Evolutionary conservation across 257 asterid species (phyloP).

Genomic region (Nicotiana obtusifolia): DNA sequence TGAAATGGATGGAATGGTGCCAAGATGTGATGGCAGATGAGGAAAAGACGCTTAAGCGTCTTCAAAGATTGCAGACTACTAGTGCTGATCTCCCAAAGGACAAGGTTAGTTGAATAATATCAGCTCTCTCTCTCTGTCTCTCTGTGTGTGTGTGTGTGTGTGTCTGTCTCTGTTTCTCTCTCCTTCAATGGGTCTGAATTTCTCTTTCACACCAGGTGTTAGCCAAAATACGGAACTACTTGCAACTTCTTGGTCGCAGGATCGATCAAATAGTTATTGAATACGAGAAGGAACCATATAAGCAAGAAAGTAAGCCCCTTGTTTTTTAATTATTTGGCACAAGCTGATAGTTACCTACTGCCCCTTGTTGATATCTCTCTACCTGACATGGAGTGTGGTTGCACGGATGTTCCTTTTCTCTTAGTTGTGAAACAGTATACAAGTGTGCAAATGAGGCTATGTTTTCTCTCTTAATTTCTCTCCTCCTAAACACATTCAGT

Average conservation of each 20-base stretch:
- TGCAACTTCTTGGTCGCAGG: slow-evolving; percentile 95
- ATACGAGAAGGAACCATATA: slow-evolving; percentile 60
- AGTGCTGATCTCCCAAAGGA: slow-evolving; percentile 94
- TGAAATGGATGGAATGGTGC: slow-evolving; percentile 99
- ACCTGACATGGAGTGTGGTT: slow-evolving; percentile 8
- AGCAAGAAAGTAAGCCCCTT: slow-evolving; percentile 74
- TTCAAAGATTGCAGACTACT: slow-evolving; percentile 76
- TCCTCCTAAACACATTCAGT: not conserved
- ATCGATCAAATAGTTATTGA: slow-evolving; percentile 78
- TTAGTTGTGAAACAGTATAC: not conserved
- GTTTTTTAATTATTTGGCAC: not conserved
- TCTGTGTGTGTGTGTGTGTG: too few species aligned
- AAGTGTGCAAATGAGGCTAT: not conserved
- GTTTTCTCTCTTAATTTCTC: not conserved
- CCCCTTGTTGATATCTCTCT: not conserved
- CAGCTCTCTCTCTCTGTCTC: slow-evolving; percentile 6
- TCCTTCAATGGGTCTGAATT: not conserved
- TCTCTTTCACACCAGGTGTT: slow-evolving; percentile 54
- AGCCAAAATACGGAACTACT: slow-evolving; percentile 71
- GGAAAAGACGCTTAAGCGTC: slow-evolving; percentile 80
- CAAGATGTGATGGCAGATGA: slow-evolving; percentile 87
- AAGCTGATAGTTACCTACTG: not conserved
- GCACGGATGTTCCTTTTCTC: slow-evolving; percentile 5
- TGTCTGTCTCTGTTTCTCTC: slow-evolving; percentile 12
- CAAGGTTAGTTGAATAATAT: slow-evolving; percentile 39